A percentile compares a stretch with the other conserved stretches of the same genome.
Conservation (phyloP, 2,329 filamentous ascomycete species). For the Harringtonia lauricola region DNA sequence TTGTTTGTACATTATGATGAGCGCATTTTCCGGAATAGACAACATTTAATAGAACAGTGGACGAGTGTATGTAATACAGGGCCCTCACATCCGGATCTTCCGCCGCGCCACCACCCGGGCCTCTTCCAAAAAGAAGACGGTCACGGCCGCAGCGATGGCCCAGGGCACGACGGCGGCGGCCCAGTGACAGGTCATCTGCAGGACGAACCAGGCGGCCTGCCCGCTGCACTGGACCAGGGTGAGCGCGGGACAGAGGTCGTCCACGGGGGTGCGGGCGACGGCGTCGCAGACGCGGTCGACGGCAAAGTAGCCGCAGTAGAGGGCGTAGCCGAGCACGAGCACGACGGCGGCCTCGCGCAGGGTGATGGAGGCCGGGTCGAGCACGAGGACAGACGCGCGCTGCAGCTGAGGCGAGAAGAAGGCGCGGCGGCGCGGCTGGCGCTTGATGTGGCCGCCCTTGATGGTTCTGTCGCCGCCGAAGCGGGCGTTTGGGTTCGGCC, state of each 20-base stretch:
- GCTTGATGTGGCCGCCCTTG: not conserved
- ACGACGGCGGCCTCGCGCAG: slow-evolving; percentile 10
- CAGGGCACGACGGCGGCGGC: slow-evolving; percentile 8
- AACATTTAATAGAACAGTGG: too few species aligned
- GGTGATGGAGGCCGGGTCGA: slow-evolving; percentile 7
- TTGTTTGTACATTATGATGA: too few species aligned
- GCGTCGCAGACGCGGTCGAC: slow-evolving; percentile 2
- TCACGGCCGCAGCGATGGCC: slow-evolving; percentile 5
- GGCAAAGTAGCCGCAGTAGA: slow-evolving; percentile 4
- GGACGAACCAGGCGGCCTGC: not conserved
- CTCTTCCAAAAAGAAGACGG: slow-evolving; percentile 11
- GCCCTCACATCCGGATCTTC: too few species aligned
- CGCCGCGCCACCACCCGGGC: not conserved
- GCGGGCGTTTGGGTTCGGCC: slow-evolving; percentile 4
- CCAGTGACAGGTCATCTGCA: slow-evolving; percentile 3
- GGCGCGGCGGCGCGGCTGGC: slow-evolving; percentile 6
- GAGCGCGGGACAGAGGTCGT: slow-evolving; percentile 5
- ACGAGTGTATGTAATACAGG: too few species aligned
- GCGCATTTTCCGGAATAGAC: too few species aligned
- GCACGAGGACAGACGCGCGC: slow-evolving; percentile 10
- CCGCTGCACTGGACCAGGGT: slow-evolving; percentile 4
- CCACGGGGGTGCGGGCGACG: slow-evolving; percentile 4
- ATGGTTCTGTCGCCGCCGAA: not conserved
- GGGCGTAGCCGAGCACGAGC: slow-evolving; percentile 5
- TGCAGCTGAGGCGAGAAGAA: slow-evolving; percentile 9